These are phyloP conservation scores for Populus ilicifolia DNA, from an alignment of 345 rosid species.

Conservation along the genomic window DNA sequence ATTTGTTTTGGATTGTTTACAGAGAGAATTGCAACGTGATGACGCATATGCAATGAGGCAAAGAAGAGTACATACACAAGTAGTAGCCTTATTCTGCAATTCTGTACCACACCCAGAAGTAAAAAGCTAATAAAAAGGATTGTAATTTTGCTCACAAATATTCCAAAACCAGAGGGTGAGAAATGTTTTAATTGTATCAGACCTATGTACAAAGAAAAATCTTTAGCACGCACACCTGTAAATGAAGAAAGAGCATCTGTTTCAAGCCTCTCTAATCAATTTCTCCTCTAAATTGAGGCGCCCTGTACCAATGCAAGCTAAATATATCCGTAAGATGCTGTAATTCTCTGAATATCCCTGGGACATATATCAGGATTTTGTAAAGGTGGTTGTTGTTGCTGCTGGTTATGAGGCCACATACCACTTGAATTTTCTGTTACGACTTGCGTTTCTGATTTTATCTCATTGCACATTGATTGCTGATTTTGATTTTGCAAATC, in stretches of 20 bases:
- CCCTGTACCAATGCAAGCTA: conserved; percentile 12
- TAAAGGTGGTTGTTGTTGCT: conserved; percentile 42
- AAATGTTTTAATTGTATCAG: conserved; percentile 30
- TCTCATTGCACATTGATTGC: conserved; percentile 51
- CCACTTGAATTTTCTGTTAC: conserved; percentile 38
- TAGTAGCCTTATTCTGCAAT: conserved; percentile 34
- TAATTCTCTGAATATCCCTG: conserved; percentile 36
- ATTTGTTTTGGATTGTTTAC: conserved; percentile 23
- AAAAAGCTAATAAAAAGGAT: conserved; percentile 4
- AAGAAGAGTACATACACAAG: conserved; percentile 17
- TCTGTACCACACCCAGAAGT: conserved; percentile 32
- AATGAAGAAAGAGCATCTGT: conserved; percentile 15
- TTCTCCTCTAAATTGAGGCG: neutral
- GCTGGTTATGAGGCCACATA: conserved; percentile 51
- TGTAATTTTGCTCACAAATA: conserved; percentile 23
- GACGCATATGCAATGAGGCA: conserved; percentile 31
- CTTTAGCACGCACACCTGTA: conserved; percentile 30
- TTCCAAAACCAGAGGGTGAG: conserved; percentile 18
- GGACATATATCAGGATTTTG: conserved; percentile 32
- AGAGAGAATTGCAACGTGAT: conserved; percentile 26
- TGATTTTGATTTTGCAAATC: conserved; percentile 58
- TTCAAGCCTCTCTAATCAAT: neutral
- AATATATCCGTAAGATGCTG: conserved; percentile 37
- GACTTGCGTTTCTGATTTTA: conserved; percentile 67
- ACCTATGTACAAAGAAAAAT: conserved; percentile 30